Percentiles rank a stretch among this genome's conserved stretches.
Conservation (phyloP, 176 grass and related monocot genomes). For the Microstegium vimineum region DNA sequence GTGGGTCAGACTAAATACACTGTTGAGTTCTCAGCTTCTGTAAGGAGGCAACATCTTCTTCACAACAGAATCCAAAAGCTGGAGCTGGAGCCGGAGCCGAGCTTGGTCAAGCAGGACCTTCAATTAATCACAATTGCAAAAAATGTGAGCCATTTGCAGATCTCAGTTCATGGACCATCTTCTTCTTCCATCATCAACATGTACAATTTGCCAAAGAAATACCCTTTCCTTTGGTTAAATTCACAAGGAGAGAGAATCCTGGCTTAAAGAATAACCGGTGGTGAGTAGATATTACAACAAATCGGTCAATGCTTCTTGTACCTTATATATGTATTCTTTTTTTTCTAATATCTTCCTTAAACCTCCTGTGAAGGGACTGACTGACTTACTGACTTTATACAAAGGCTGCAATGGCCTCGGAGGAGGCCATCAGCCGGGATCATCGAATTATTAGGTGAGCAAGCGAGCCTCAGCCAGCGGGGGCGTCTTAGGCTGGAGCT, state of each 20-base stretch:
- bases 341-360: slow-evolving; percentile 58
- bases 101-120: slow-evolving; percentile 9
- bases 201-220: slow-evolving; percentile 67
- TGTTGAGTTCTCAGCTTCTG: neutral
- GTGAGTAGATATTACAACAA: slow-evolving; percentile 90
- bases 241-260: slow-evolving; percentile 73
- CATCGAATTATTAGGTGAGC: slow-evolving; percentile 55
- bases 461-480: slow-evolving; percentile 57
- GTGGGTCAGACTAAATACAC: neutral
- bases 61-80: neutral
- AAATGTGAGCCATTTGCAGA: slow-evolving; percentile 53
- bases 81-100: neutral
- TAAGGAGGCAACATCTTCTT: neutral
- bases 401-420: slow-evolving; percentile 45
- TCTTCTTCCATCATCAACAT: slow-evolving; percentile 45
- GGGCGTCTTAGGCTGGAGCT: slow-evolving; percentile 78
- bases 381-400: slow-evolving; percentile 68
- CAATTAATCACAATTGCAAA: slow-evolving; percentile 42
- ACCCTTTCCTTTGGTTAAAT: slow-evolving; percentile 76
- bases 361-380: slow-evolving; percentile 50
- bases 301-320: slow-evolving; percentile 85
- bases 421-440: slow-evolving; percentile 44
- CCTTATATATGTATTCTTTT: slow-evolving; percentile 54
- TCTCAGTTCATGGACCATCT: slow-evolving; percentile 60
- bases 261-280: slow-evolving; percentile 79